Evolutionary conservation across 2,329 filamentous ascomycete species (phyloP).

Genomic region (Amauroascus niger): DNA sequence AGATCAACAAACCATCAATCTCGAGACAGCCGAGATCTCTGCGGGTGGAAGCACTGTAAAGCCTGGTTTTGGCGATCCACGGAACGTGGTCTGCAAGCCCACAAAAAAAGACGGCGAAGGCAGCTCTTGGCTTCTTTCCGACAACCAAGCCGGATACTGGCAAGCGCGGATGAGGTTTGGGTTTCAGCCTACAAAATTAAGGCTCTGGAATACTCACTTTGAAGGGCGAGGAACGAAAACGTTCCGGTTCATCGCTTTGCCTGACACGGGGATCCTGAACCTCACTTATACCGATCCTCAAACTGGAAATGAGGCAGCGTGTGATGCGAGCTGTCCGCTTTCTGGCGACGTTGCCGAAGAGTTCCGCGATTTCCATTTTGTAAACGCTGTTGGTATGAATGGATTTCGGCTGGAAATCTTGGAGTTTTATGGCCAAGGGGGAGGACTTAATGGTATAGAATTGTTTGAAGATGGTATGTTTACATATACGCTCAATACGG

Average conservation of each 20-base stretch:
- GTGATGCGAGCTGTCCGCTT: conserved; percentile 77
- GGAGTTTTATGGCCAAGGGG: conserved; percentile 77
- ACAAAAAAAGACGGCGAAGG: conserved; percentile 57
- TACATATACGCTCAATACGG: not conserved
- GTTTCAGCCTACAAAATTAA: conserved; percentile 77
- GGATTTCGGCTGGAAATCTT: conserved; percentile 76
- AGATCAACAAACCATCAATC: conserved; percentile 69
- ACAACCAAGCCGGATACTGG: conserved; percentile 71
- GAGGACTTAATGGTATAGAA: conserved; percentile 75
- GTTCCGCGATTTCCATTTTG: conserved; percentile 86
- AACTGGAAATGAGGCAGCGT: conserved; percentile 58
- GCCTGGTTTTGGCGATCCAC: conserved; percentile 62
- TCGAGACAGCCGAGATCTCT: conserved; percentile 66
- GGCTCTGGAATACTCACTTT: conserved; percentile 76
- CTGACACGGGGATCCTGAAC: conserved; percentile 89
- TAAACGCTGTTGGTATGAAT: conserved; percentile 80
- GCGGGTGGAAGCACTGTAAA: conserved; percentile 49
- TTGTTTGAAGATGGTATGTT: conserved; percentile 62
- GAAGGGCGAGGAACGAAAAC: conserved; percentile 79
- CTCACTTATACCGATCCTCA: conserved; percentile 73
- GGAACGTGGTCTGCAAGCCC: conserved; percentile 68
- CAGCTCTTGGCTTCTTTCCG: conserved; percentile 73
- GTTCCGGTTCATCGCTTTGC: conserved; percentile 76
- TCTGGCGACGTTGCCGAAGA: conserved; percentile 55
- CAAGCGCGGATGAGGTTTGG: conserved; percentile 70